Conservation (phyloP, 805 yeast species). For the Candida taoyuanica region DNA sequence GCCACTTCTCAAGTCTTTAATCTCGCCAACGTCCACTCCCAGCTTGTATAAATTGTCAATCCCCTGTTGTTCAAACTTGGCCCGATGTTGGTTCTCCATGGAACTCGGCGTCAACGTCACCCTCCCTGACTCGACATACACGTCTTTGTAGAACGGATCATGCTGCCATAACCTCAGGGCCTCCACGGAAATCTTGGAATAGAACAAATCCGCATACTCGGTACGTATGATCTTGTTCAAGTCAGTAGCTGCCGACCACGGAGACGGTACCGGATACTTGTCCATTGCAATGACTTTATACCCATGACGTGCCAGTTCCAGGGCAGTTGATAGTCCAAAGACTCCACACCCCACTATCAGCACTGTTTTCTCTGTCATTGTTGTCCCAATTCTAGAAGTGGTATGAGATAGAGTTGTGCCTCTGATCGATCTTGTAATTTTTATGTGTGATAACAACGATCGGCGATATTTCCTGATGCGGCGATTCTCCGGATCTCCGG, state of each 20-base stretch:
- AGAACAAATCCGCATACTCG: constrained; percentile 41
- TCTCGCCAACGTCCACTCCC: constrained; percentile 24
- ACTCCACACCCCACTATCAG: constrained; percentile 38
- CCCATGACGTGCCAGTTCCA: constrained; percentile 31
- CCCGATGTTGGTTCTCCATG: constrained; percentile 30
- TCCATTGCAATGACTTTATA: constrained; percentile 35
- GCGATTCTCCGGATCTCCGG: not conserved
- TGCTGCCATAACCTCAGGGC: constrained; percentile 37
- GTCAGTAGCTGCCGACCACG: constrained; percentile 45
- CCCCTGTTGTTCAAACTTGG: constrained; percentile 35
- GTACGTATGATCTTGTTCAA: constrained; percentile 45
- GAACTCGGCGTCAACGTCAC: constrained; percentile 31
- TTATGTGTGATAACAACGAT: too few relatives aligned
- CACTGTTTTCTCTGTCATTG: constrained; percentile 14
- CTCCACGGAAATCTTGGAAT: constrained; percentile 40
- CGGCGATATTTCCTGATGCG: not conserved
- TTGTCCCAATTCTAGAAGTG: not conserved
- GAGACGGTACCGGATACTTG: constrained; percentile 38
- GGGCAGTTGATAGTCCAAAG: constrained; percentile 42
- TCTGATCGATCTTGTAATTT: too few relatives aligned
- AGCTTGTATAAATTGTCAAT: constrained; percentile 30
- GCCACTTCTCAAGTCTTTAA: constrained; percentile 30
- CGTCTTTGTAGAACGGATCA: constrained; percentile 29
- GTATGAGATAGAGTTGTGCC: too few relatives aligned
- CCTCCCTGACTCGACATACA: constrained; percentile 40